phyloP scores from a whole-genome alignment of 129 eudicot species.

The Logfia minima region DNA sequence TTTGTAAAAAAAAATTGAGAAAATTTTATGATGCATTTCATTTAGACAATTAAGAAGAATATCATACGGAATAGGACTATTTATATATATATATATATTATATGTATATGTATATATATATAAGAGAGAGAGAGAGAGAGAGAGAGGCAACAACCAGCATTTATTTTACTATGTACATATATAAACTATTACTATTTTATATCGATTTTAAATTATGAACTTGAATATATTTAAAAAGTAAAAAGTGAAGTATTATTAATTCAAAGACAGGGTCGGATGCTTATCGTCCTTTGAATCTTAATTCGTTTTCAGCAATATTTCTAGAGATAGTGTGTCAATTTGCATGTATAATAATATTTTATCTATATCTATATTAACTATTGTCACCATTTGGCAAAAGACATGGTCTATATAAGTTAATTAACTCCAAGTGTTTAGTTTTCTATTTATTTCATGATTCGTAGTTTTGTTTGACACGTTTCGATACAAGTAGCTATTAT shows the following conservation, averaged over 20 bases:
- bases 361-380: too few relatives aligned
- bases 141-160: too few relatives aligned
- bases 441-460: background rate
- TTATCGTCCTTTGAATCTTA: background rate
- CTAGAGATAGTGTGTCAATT: background rate
- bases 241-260: background rate
- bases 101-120: too few relatives aligned
- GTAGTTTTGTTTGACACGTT: slow-evolving; percentile 21
- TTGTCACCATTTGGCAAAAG: slow-evolving; percentile 17
- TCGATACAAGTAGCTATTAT: slow-evolving; percentile 7
- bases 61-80: too few relatives aligned
- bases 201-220: background rate
- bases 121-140: too few relatives aligned
- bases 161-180: too few relatives aligned
- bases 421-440: slow-evolving; percentile 3
- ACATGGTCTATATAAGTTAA: background rate
- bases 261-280: background rate
- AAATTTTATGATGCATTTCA: too few relatives aligned
- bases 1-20: too few relatives aligned
- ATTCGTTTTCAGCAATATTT: background rate
- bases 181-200: too few relatives aligned
- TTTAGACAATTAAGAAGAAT: too few relatives aligned
- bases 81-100: too few relatives aligned
- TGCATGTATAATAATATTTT: slow-evolving; percentile 21
- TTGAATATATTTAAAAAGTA: background rate